A percentile compares a stretch with the other conserved stretches of the same genome.
These are phyloP conservation scores for Astrocystis sublimbata DNA, from an alignment of 495 filamentous ascomycete genomes.

Conservation along the genomic window DNA sequence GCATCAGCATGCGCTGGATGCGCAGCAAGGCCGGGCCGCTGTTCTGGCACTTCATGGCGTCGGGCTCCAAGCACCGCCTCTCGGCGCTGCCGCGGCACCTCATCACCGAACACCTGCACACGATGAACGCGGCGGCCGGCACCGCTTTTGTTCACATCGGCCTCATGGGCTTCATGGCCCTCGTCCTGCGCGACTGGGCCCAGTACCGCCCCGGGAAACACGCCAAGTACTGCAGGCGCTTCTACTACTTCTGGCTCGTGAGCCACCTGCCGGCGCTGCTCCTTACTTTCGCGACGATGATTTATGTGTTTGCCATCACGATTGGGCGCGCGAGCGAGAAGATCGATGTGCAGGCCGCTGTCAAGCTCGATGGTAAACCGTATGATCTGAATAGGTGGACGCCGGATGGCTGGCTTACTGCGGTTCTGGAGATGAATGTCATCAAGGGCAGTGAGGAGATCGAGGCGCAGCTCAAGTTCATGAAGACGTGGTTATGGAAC, in stretches of 20 bases:
- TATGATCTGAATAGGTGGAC: conserved; percentile 54
- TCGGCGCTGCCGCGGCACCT: conserved; percentile 44
- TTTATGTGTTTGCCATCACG: conserved; percentile 49
- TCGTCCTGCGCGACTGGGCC: conserved; percentile 32
- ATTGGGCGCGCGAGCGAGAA: conserved; percentile 41
- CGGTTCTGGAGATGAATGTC: conserved; percentile 50
- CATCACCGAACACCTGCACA: conserved; percentile 50
- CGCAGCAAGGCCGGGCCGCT: conserved; percentile 34
- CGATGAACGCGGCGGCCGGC: conserved; percentile 51
- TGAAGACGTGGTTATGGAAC: conserved; percentile 58
- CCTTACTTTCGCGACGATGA: conserved; percentile 46
- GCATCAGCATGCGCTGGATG: conserved; percentile 51
- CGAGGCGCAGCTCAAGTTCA: conserved; percentile 40
- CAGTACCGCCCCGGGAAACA: conserved; percentile 27
- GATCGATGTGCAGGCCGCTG: conserved; percentile 41
- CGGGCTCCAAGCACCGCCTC: conserved; percentile 36
- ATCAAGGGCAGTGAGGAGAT: conserved; percentile 39
- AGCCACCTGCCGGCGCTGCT: conserved; percentile 45
- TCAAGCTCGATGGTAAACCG: conserved; percentile 31
- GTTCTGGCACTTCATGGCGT: conserved; percentile 35
- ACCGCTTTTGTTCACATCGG: conserved; percentile 51
- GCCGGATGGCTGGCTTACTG: conserved; percentile 57
- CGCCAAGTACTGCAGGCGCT: conserved; percentile 14
- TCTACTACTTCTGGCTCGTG: conserved; percentile 45
- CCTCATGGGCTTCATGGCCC: conserved; percentile 45